Percentiles rank a stretch among this genome's conserved stretches.
Evolutionary conservation across 306 rosid species (phyloP).

Genomic region (Lupinus albus): DNA sequence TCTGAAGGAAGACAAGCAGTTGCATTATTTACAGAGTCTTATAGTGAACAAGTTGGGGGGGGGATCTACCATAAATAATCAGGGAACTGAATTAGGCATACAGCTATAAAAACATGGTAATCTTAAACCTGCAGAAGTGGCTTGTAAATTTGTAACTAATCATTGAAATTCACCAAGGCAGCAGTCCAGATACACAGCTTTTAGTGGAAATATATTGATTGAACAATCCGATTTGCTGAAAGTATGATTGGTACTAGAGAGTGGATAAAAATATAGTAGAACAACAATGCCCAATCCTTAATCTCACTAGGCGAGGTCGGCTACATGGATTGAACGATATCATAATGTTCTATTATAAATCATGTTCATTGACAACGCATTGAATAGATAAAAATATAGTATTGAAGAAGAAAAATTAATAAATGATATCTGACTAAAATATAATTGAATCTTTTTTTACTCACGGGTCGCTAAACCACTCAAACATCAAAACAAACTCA

Average conservation of each 20-base stretch:
- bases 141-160: slow-evolving; percentile 1
- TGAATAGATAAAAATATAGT: not conserved
- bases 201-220: slow-evolving; percentile 11
- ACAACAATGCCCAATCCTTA: too few relatives aligned
- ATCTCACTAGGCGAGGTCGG: too few relatives aligned
- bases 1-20: slow-evolving; percentile 14
- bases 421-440: slow-evolving; percentile 10
- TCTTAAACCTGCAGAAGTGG: slow-evolving; percentile 12
- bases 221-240: not conserved
- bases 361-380: too few relatives aligned
- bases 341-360: too few relatives aligned
- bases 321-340: too few relatives aligned
- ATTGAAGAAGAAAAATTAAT: not conserved
- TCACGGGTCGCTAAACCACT: slow-evolving; percentile 3
- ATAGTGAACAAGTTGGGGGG: not conserved
- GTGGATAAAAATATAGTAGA: not conserved
- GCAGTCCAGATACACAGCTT: slow-evolving; percentile 23
- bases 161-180: not conserved
- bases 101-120: slow-evolving; percentile 20
- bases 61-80: not conserved
- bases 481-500: slow-evolving; percentile 20
- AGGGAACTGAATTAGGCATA: slow-evolving; percentile 7
- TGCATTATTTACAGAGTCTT: not conserved
- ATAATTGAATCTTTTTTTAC: slow-evolving; percentile 4
- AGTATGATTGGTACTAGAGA: slow-evolving; percentile 3